Evolutionary conservation across 2,329 filamentous ascomycete genomes (phyloP).

Genomic region (Aspergillus sp.): DNA sequence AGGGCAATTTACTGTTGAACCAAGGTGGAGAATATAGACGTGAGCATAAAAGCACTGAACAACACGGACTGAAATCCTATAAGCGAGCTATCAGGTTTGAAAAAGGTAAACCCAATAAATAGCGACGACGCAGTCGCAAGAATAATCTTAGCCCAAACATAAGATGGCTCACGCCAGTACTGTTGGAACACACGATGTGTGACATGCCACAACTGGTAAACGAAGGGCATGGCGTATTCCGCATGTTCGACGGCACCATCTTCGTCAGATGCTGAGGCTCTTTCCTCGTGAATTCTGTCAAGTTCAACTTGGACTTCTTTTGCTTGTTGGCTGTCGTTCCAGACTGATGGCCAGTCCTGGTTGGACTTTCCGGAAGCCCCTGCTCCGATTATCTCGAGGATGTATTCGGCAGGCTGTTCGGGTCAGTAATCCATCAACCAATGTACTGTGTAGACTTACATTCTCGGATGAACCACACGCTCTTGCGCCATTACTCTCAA

Average conservation of each 20-base stretch:
- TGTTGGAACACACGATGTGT: slow-evolving; percentile 72
- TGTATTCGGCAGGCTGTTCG: slow-evolving; percentile 60
- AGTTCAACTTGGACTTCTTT: slow-evolving; percentile 52
- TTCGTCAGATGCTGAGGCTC: slow-evolving; percentile 30
- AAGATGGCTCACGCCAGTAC: slow-evolving; percentile 80
- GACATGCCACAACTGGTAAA: slow-evolving; percentile 59
- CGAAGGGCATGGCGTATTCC: slow-evolving; percentile 74
- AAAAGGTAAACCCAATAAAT: slow-evolving; percentile 79
- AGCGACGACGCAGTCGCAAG: slow-evolving; percentile 59
- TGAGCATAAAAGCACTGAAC: slow-evolving; percentile 77
- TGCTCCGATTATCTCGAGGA: slow-evolving; percentile 53
- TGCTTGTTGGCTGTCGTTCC: slow-evolving; percentile 54
- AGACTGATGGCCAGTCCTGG: slow-evolving; percentile 57
- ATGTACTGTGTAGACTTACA: slow-evolving; percentile 12
- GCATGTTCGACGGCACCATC: slow-evolving; percentile 47
- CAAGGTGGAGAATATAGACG: slow-evolving; percentile 48
- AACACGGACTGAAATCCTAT: slow-evolving; percentile 81
- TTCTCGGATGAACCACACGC: slow-evolving; percentile 58
- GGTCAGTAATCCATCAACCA: slow-evolving; percentile 8
- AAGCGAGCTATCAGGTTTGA: slow-evolving; percentile 61
- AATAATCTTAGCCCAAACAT: slow-evolving; percentile 73
- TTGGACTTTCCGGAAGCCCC: slow-evolving; percentile 61
- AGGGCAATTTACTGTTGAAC: slow-evolving; percentile 49
- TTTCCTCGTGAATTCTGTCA: slow-evolving; percentile 48
- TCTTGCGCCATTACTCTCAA: slow-evolving; percentile 55